phyloP scores from a whole-genome alignment of 768 basidiomycete genomes.

The Tephrocybe sp. region DNA sequence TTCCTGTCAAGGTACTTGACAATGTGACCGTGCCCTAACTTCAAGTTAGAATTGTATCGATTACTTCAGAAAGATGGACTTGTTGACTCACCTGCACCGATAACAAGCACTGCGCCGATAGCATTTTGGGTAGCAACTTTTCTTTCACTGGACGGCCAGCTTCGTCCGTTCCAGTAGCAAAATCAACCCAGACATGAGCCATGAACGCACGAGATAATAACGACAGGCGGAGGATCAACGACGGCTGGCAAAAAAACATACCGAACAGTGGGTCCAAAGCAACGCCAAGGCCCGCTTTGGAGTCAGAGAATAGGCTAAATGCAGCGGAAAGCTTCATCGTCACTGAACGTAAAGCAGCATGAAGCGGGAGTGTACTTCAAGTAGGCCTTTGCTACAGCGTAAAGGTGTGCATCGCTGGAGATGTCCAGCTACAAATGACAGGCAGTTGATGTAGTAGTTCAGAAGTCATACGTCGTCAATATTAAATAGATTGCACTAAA shows the following conservation, averaged over 20 bases:
- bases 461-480: too few species aligned
- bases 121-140: constrained; percentile 39
- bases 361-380: too few species aligned
- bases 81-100: constrained; percentile 15
- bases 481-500: too few species aligned
- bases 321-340: constrained; percentile 49
- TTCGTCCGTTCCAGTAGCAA: constrained; percentile 45
- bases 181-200: constrained; percentile 50
- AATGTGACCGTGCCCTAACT: constrained; percentile 62
- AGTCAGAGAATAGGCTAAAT: constrained; percentile 38
- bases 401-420: too few species aligned
- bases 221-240: constrained; percentile 27
- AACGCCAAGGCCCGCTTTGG: constrained; percentile 34
- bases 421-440: too few species aligned
- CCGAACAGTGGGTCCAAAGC: constrained; percentile 43
- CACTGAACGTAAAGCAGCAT: neutral
- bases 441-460: too few species aligned
- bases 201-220: constrained; percentile 53
- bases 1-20: constrained; percentile 52
- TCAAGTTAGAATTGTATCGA: neutral
- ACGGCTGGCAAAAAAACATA: constrained; percentile 38
- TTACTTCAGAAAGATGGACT: neutral
- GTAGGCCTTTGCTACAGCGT: too few species aligned
- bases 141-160: constrained; percentile 37
- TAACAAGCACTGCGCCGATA: constrained; percentile 58